These are phyloP conservation scores for Phaeolepiota aurea DNA, from an alignment of 768 basidiomycete species.

Conservation along the genomic window DNA sequence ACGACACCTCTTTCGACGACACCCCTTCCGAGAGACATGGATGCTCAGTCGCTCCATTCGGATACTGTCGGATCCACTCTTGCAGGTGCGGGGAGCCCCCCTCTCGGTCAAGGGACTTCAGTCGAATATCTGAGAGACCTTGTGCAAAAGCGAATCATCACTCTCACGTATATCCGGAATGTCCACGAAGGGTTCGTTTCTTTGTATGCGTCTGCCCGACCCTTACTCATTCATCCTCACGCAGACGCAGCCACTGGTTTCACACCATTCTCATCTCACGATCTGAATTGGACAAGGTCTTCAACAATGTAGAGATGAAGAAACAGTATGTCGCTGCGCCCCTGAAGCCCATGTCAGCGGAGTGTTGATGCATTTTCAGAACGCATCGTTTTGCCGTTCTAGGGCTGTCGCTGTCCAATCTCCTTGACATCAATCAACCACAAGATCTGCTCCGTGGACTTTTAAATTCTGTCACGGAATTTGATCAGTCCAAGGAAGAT, in stretches of 20 bases:
- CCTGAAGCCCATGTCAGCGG: conserved; percentile 1
- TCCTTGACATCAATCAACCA: conserved; percentile 76
- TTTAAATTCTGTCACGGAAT: conserved; percentile 64
- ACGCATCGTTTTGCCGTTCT: conserved; percentile 79
- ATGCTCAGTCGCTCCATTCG: conserved; percentile 58
- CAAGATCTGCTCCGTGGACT: conserved; percentile 74
- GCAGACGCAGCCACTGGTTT: conserved; percentile 81
- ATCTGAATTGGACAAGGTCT: conserved; percentile 64
- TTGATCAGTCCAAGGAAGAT: conserved; percentile 72
- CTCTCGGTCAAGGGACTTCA: conserved; percentile 55
- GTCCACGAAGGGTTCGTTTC: conserved; percentile 76
- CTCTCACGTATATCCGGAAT: conserved; percentile 77
- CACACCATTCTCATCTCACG: conserved; percentile 78
- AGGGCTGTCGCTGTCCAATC: conserved; percentile 76
- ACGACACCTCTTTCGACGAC: conserved; percentile 34
- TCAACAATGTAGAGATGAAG: conserved; percentile 69
- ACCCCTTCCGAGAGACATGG: conserved; percentile 53
- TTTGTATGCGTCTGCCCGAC: conserved; percentile 5
- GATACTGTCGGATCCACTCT: conserved; percentile 27
- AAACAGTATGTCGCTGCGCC: conserved; percentile 43
- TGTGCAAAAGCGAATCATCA: conserved; percentile 78
- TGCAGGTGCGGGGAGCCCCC: conserved; percentile 31
- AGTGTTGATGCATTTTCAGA: conserved; percentile 23
- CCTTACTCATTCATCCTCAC: conserved; percentile 1
- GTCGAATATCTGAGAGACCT: conserved; percentile 74